Base-by-base conservation (phyloP, 2,329 filamentous ascomycete species). In the Aspergillus japonicus region DNA sequence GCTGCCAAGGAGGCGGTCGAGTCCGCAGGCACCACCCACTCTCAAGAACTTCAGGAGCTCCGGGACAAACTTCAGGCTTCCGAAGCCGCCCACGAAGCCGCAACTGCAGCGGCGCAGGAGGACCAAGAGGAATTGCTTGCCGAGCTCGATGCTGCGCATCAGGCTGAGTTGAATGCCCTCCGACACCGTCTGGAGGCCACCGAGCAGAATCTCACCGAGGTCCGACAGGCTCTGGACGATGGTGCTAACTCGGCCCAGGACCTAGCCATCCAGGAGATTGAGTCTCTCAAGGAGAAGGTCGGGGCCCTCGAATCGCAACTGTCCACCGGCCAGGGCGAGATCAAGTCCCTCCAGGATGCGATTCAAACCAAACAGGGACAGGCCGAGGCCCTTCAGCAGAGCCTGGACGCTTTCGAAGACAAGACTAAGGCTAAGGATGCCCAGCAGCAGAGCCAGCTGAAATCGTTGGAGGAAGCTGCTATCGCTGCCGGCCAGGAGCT, bases 401-500 rank as follows among this genome's bases (percentile, higher is more conserved):
- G 69, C 19, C 63, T 80, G 48, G 64, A 71, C 52, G 66, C 72
- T 5, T 67, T 77, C 7, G 75, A 78, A 58, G 66, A 67, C n/a
- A 71, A 77, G 62, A 64, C 66, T 16, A 73, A 76, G 62, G 66
- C 69, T n/a, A 78, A 74, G 61, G 73, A 76, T 33, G 69, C 68
- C 19, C 68, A 75, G 49, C 68, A 77, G 51, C 71, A 75, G 7
- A 69, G 61, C 39, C 68, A 71, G 31, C 56, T 76, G 47, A 72
- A 72, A 57, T 69, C 71, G 47, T 62, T 76, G 21, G 70, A 71
- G 50, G 72, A 75, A 19, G 72, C 75, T 62, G 71, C 72, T 11
- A 67, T 69, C 5, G 69, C 72, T 14, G 69, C 73, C 21, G 67
- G 71, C 23, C 69, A 69, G 48, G 71, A 72, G 14, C 68, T 79